A percentile compares a stretch with the other conserved stretches of the same genome.
These are phyloP conservation scores for Colletotrichum liriopes DNA, from an alignment of 2,329 filamentous ascomycete species.

Conservation along the genomic window DNA sequence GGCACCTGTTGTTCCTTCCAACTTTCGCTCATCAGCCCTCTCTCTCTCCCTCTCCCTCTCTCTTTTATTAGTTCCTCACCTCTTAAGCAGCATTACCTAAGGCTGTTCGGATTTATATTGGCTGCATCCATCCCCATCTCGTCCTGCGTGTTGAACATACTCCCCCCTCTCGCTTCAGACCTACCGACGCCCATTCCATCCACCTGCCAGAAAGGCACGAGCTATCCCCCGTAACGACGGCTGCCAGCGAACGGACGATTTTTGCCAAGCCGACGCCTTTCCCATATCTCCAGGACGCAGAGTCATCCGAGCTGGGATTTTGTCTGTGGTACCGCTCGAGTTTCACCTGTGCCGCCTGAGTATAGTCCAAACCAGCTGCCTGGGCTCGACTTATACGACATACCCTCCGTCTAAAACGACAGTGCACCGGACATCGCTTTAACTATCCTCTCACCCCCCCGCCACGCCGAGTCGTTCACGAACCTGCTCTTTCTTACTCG, in stretches of 20 bases:
- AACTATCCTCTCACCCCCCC: conserved; percentile 5
- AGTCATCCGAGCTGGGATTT: conserved; percentile 27
- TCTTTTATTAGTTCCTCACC: conserved; percentile 13
- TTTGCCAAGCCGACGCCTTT: conserved; percentile 18
- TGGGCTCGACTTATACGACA: conserved; percentile 37
- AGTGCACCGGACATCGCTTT: conserved; percentile 11
- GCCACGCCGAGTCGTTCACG: background rate
- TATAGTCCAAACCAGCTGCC: conserved; percentile 28
- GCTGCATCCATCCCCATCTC: conserved; percentile 18
- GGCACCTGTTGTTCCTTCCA: conserved; percentile 20
- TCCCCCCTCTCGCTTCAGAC: conserved; percentile 15
- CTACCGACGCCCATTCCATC: conserved; percentile 14
- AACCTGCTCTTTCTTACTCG: background rate
- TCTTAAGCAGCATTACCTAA: conserved; percentile 13
- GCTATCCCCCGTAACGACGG: conserved; percentile 24
- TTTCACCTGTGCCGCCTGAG: conserved; percentile 36
- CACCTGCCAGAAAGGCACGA: conserved; percentile 40
- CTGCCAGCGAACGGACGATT: conserved; percentile 31
- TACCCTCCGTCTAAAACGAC: conserved; percentile 18
- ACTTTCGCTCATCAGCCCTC: conserved; percentile 28
- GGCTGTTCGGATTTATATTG: conserved; percentile 26
- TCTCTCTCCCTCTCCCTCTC: conserved; percentile 1
- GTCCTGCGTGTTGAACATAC: conserved; percentile 3
- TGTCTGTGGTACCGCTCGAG: conserved; percentile 36
- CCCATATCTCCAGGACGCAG: conserved; percentile 9